These are phyloP conservation scores for Alternaria arbusti DNA, from an alignment of 2,329 filamentous ascomycete species.

Conservation along the genomic window DNA sequence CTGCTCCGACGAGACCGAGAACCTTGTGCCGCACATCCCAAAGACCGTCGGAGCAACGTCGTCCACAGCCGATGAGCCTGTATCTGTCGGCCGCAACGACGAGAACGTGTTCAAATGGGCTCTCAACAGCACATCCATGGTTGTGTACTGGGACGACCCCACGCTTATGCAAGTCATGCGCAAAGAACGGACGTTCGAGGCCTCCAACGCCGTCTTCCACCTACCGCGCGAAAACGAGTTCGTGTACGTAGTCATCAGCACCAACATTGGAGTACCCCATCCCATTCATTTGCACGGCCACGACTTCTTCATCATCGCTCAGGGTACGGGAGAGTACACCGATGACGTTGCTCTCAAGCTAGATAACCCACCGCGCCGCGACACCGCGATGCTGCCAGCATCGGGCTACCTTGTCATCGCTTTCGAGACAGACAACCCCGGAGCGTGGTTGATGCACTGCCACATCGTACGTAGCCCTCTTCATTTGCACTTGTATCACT, in stretches of 20 bases:
- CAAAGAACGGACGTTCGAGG: conserved; percentile 40
- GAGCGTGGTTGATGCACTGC: conserved; percentile 48
- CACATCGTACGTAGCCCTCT: conserved; percentile 30
- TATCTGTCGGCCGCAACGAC: conserved; percentile 37
- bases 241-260: conserved; percentile 52
- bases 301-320: conserved; percentile 41
- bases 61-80: conserved; percentile 29
- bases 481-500: not conserved
- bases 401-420: conserved; percentile 43
- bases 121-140: conserved; percentile 49
- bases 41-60: conserved; percentile 39
- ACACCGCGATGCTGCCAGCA: conserved; percentile 40
- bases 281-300: conserved; percentile 44
- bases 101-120: conserved; percentile 52
- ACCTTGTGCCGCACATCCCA: conserved; percentile 33
- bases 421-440: conserved; percentile 47
- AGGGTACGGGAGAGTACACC: conserved; percentile 33
- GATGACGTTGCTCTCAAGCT: conserved; percentile 24
- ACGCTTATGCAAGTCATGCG: conserved; percentile 46
- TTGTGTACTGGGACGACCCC: conserved; percentile 48
- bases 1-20: conserved; percentile 47
- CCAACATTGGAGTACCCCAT: conserved; percentile 42
- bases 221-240: conserved; percentile 37
- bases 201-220: conserved; percentile 37
- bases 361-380: conserved; percentile 41